Evolutionary conservation across 2,329 filamentous ascomycete genomes (phyloP), one percentile per base, ranked within the genome.

Genomic region (Anthostomella pinea): DNA sequence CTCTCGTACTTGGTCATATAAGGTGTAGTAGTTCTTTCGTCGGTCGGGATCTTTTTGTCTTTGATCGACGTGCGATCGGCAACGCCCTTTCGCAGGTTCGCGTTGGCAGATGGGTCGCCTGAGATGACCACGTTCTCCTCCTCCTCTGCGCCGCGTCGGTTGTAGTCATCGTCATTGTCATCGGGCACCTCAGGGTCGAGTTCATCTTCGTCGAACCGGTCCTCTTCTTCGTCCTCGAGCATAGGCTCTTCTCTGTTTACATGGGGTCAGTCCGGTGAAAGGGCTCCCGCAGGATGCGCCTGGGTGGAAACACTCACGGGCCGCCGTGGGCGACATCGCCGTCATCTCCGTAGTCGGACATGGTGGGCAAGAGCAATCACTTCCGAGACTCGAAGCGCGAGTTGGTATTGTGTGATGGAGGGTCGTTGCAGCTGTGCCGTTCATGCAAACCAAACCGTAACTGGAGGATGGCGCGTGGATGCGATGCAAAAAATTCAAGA

Each of bases 1-100:
- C 83, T 80, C 74, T 98, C 93, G 68, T 98, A 98, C 71, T 98
- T 98, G 51, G 93, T 98, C 91, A 98, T 95, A 69, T 96, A 98
- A 3, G 91, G 93, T 18, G 93, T 98, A 7, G 93, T 98, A 16
- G 80, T 85, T 54, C 93, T 81, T 67, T 95, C 79, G 50, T 90
- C 86, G 51, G 87, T 86, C 38, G 89, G 78, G 32, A 98, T 91
- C 69, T 88, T 94, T 77, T 94, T 96, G 67, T 90, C 78, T 59
- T 81, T 81, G 57, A 74, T 68, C 31, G 72, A 70, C 58, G 75
- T 77, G 35, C 77, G 73, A 30, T 32, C 33, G 5, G 42, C 36
- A 52, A 63, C 69, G 38, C 66, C 66, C 59, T 73, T 77, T 40
- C 67, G 63, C 38, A 67, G 67, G 57, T 73, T 75, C 21, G 78